phyloP scores from a whole-genome alignment of 108 stramenopile genomes.

The Nitzschia inconspicua region DNA sequence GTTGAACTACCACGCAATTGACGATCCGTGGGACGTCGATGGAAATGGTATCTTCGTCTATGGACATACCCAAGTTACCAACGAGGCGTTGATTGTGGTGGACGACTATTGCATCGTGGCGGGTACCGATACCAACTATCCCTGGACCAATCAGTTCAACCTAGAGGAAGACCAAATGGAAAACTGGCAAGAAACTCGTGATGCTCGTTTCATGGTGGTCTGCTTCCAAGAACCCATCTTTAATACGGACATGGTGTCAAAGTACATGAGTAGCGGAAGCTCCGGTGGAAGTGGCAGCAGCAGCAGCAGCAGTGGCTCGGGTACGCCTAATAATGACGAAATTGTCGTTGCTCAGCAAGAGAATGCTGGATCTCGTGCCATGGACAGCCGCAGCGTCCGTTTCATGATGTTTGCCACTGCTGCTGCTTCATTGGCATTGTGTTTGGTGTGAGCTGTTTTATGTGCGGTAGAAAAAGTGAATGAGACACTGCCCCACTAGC shows the following conservation, averaged over 20 bases:
- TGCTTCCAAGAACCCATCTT: slow-evolving; percentile 43
- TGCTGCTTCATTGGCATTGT: too few relatives aligned
- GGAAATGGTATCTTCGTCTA: slow-evolving; percentile 44
- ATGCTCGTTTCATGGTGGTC: slow-evolving; percentile 40
- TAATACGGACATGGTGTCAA: slow-evolving; percentile 18
- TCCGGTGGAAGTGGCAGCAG: too few relatives aligned
- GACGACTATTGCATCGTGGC: slow-evolving; percentile 44
- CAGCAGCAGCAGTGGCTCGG: too few relatives aligned
- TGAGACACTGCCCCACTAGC: too few relatives aligned
- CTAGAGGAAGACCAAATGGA: slow-evolving; percentile 10
- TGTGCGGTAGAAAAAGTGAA: too few relatives aligned
- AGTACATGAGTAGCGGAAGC: too few relatives aligned
- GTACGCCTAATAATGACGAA: too few relatives aligned
- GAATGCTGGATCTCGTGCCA: too few relatives aligned
- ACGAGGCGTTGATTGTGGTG: slow-evolving; percentile 32
- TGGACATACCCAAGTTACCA: slow-evolving; percentile 36
- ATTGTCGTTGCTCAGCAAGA: too few relatives aligned
- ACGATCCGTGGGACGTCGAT: slow-evolving; percentile 42
- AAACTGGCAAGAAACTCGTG: slow-evolving; percentile 26
- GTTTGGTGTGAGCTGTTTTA: too few relatives aligned
- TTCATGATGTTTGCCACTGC: too few relatives aligned
- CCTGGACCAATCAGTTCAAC: slow-evolving; percentile 25
- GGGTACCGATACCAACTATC: slow-evolving; percentile 36
- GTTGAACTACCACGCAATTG: slow-evolving; percentile 28
- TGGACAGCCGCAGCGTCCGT: too few relatives aligned